phyloP scores from a whole-genome alignment of 495 filamentous ascomycete species.

The Peziza echinospora region DNA sequence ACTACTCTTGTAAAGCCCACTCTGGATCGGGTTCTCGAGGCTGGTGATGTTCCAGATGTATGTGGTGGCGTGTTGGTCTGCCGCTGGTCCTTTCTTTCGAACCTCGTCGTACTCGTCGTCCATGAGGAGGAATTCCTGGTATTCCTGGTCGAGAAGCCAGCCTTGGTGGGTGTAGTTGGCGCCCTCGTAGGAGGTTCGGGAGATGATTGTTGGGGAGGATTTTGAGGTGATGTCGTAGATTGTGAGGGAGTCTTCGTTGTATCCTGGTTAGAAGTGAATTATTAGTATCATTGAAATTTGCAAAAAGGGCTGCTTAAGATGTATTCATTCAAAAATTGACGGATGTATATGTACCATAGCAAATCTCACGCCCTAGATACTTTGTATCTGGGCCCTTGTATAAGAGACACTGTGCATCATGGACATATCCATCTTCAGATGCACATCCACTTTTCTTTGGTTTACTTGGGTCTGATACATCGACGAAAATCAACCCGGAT shows the following conservation, averaged over 20 bases:
- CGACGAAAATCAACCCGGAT: constrained; percentile 34
- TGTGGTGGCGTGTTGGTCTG: constrained; percentile 26
- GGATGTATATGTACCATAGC: constrained; percentile 36
- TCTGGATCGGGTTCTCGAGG: constrained; percentile 30
- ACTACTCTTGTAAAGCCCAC: constrained; percentile 30
- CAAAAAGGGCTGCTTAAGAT: constrained; percentile 19
- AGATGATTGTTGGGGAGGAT: no score
- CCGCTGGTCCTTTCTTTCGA: constrained; percentile 23
- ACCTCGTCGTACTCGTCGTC: constrained; percentile 40
- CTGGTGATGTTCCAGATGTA: constrained; percentile 37
- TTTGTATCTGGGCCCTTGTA: constrained; percentile 34
- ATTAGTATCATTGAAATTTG: constrained; percentile 22
- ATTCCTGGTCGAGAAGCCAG: constrained; percentile 30
- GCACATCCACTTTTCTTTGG: constrained; percentile 31
- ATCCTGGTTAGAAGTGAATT: constrained; percentile 36
- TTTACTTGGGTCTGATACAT: constrained; percentile 28
- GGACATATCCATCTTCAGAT: constrained; percentile 34
- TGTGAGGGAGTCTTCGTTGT: no score
- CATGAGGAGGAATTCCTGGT: constrained; percentile 34
- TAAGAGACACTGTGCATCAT: constrained; percentile 38
- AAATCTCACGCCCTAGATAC: constrained; percentile 33
- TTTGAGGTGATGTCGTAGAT: no score
- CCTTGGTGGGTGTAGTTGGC: constrained; percentile 39
- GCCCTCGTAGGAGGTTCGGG: constrained; percentile 33
- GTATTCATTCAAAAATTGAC: no score